Percentiles rank a stretch among this genome's conserved stretches.
Conservation (phyloP, 2,329 filamentous ascomycete species). For the Phoma sp. region DNA sequence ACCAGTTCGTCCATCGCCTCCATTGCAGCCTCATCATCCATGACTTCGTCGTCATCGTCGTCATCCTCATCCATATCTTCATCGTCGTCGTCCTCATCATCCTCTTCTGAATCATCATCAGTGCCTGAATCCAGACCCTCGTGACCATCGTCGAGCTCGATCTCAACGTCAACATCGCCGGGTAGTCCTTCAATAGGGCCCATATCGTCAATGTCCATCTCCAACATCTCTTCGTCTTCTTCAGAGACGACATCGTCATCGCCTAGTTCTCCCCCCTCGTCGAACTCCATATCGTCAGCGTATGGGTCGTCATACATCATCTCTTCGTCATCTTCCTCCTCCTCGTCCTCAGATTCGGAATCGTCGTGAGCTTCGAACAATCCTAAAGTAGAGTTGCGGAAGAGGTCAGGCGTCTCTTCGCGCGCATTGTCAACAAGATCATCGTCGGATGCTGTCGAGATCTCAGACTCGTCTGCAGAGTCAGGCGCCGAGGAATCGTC, state of each 20-base stretch:
- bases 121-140: slow-evolving; percentile 63
- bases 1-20: slow-evolving; percentile 35
- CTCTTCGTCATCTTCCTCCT: slow-evolving; percentile 68
- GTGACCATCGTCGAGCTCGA: slow-evolving; percentile 76
- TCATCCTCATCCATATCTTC: slow-evolving; percentile 59
- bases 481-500: slow-evolving; percentile 72
- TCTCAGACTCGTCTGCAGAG: slow-evolving; percentile 79
- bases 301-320: slow-evolving; percentile 89
- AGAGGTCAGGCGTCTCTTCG: slow-evolving; percentile 89
- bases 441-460: slow-evolving; percentile 88
- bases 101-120: slow-evolving; percentile 62
- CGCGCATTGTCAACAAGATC: slow-evolving; percentile 79
- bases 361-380: slow-evolving; percentile 89
- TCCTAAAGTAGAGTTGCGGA: slow-evolving; percentile 92
- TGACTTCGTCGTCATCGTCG: slow-evolving; percentile 28
- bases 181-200: slow-evolving; percentile 71
- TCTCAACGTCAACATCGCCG: slow-evolving; percentile 77
- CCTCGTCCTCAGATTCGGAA: slow-evolving; percentile 73
- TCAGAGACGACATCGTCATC: slow-evolving; percentile 79
- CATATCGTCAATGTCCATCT: slow-evolving; percentile 78
- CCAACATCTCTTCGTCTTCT: slow-evolving; percentile 84
- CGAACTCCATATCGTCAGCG: slow-evolving; percentile 89
- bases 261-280: slow-evolving; percentile 71
- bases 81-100: slow-evolving; percentile 62
- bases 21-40: slow-evolving; percentile 47